A percentile compares a stretch with the other conserved stretches of the same genome.
These are phyloP conservation scores for Ogataea chonburiensis DNA, from an alignment of 805 yeast species.

Conservation along the genomic window DNA sequence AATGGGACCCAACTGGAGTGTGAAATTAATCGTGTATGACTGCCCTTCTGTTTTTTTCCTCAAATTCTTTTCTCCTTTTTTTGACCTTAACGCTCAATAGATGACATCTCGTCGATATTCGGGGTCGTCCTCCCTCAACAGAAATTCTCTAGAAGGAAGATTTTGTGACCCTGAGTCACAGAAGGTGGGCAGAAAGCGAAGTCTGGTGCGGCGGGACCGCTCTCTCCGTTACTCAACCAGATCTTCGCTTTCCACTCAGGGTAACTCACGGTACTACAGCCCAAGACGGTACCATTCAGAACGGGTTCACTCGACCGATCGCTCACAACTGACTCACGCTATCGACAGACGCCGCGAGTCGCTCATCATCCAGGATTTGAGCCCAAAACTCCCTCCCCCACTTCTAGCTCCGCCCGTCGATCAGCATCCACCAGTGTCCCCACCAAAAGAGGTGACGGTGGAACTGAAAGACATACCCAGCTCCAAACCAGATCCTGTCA, in stretches of 20 bases:
- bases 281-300: conserved; percentile 4
- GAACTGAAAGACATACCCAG: conserved; percentile 1
- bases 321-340: background rate
- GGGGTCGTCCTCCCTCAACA: conserved; percentile 3
- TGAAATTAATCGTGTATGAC: too few species aligned
- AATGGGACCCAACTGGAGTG: too few species aligned
- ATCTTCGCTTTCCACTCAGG: conserved; percentile 5
- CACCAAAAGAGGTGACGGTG: background rate
- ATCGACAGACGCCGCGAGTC: background rate
- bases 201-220: conserved; percentile 85
- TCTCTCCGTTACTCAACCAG: conserved; percentile 5
- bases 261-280: background rate
- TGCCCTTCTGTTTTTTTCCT: too few species aligned
- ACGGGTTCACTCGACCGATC: background rate
- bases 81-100: conserved; percentile 8
- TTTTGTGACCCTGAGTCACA: conserved; percentile 35
- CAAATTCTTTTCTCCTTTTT: conserved; percentile 11
- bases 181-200: conserved; percentile 50
- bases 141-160: conserved; percentile 1
- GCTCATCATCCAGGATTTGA: background rate
- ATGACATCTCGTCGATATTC: conserved; percentile 6
- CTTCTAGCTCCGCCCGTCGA: conserved; percentile 2
- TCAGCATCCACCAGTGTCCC: too few species aligned
- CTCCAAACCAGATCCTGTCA: conserved; percentile 30
- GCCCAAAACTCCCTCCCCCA: background rate